Conservation (phyloP, 2,329 filamentous ascomycete species). For the Aphanoascus verrucosus region DNA sequence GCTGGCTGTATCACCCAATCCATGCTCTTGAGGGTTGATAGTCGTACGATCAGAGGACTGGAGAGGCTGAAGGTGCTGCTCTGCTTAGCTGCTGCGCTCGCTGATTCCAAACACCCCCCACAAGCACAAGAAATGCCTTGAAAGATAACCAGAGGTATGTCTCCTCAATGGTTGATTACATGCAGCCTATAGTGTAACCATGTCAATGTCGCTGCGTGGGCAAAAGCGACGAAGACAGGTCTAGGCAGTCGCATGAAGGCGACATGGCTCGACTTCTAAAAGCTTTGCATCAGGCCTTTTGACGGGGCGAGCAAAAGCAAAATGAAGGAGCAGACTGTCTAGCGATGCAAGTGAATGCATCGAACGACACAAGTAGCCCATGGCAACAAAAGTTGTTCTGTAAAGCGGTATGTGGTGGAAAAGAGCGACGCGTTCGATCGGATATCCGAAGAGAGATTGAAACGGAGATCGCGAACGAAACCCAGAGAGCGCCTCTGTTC, state of each 20-base stretch:
- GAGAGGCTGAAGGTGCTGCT: slow-evolving; percentile 21
- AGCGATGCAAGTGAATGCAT: slow-evolving; percentile 16
- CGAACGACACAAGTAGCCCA: slow-evolving; percentile 12
- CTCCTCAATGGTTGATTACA: neutral
- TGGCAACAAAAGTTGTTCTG: slow-evolving; percentile 3
- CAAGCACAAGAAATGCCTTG: slow-evolving; percentile 7
- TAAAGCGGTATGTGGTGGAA: slow-evolving; percentile 19
- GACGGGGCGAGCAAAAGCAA: slow-evolving; percentile 22
- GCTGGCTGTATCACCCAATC: neutral
- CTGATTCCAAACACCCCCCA: slow-evolving; percentile 31
- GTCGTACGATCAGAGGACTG: neutral
- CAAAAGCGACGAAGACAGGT: slow-evolving; percentile 21
- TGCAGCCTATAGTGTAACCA: neutral
- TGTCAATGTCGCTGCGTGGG: slow-evolving; percentile 32
- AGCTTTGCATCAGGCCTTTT: slow-evolving; percentile 25
- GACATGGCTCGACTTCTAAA: slow-evolving; percentile 47
- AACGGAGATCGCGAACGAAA: slow-evolving; percentile 56
- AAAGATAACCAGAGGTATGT: neutral
- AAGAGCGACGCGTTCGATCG: slow-evolving; percentile 28
- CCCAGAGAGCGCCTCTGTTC: slow-evolving; percentile 65
- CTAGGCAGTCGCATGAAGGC: slow-evolving; percentile 26
- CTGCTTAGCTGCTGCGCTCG: slow-evolving; percentile 45
- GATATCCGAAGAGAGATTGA: slow-evolving; percentile 26
- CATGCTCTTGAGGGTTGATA: neutral
- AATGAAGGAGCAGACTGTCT: slow-evolving; percentile 6